Base-by-base conservation (phyloP, 805 yeast species). In the Middelhovenomyces tepae region DNA sequence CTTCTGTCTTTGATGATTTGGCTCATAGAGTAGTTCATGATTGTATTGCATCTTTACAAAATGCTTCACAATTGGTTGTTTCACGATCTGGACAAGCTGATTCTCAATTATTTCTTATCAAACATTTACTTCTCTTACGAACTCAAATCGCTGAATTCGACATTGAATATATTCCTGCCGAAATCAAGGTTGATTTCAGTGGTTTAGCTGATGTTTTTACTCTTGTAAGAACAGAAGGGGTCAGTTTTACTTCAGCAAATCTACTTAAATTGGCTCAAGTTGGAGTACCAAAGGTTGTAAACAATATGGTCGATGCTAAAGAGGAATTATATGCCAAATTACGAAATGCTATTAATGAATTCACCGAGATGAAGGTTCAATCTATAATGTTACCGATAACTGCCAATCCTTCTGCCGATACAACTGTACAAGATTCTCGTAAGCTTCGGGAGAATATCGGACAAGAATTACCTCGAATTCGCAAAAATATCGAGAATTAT, bases 11-110 rank as follows among this genome's bases (percentile, higher is more conserved):
- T 58, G 94, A 85, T 52, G 94, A 84, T 49, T 59, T 87, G 43
- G 94, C 95, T 0, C 94, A 85, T 53, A 74, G 80, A 36, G 76
- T 85, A 33, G 81, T 89, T 3, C 95, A 83, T 50, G 70, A 79
- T 27, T 78, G 91, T 46, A 70, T 85, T 22, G 48, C 59, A 10
- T 73, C 91, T 5, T 56, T 85, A 45, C 69, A 70, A 35, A 56
- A 60, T 10, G 78, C 80, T 8, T 68, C 68, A 42, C 58, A 63
- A 3, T 46, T 71, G 16, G 65, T 73, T 5, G 45, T 54, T 22
- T 45, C 61, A 5, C 58, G 66, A 43, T 56, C 69, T 17, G 82
- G 84, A 0, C 46, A 61, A 3, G 39, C 64, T 7, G 87, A 78
- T 44, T 65, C 81, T 0, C 72, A 73, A 34, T 58, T 87, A 17